Conservation (phyloP, 1,284 basidiomycete species). For the Leccinum angustisporum region DNA sequence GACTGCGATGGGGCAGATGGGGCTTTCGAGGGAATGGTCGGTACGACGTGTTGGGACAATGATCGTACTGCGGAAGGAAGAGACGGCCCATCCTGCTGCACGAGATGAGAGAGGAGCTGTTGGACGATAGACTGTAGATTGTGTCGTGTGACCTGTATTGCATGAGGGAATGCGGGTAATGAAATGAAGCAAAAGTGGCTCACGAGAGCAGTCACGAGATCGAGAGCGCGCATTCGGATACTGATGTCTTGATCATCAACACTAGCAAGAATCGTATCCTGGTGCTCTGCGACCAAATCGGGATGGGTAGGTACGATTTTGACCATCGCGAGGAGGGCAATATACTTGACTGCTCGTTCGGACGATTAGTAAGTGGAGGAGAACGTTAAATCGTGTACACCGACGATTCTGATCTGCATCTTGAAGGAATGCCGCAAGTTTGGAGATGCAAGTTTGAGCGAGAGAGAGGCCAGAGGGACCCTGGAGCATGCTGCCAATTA, state of each 20-base stretch:
- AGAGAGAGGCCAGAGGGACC: conserved; percentile 77
- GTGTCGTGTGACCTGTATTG: conserved; percentile 66
- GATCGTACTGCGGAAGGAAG: conserved; percentile 63
- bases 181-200: conserved; percentile 20
- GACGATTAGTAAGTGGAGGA: conserved; percentile 21
- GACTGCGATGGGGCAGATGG: conserved; percentile 58
- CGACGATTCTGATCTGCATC: conserved; percentile 94
- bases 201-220: conserved; percentile 92
- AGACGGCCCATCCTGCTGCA: conserved; percentile 55
- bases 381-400: conserved; percentile 26
- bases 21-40: conserved; percentile 40
- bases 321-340: conserved; percentile 90
- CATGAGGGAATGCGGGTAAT: conserved; percentile 1
- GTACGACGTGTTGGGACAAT: conserved; percentile 50
- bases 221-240: conserved; percentile 93
- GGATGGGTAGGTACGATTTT: conserved; percentile 95
- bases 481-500: conserved; percentile 94
- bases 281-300: conserved; percentile 88
- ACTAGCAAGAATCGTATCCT: conserved; percentile 88
- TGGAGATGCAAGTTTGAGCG: conserved; percentile 89
- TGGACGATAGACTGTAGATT: conserved; percentile 90
- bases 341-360: conserved; percentile 81
- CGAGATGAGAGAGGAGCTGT: conserved; percentile 84
- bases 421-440: conserved; percentile 88
- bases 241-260: conserved; percentile 94